These are phyloP conservation scores for Durotheca rogersii DNA, from an alignment of 495 filamentous ascomycete species.

Conservation along the genomic window DNA sequence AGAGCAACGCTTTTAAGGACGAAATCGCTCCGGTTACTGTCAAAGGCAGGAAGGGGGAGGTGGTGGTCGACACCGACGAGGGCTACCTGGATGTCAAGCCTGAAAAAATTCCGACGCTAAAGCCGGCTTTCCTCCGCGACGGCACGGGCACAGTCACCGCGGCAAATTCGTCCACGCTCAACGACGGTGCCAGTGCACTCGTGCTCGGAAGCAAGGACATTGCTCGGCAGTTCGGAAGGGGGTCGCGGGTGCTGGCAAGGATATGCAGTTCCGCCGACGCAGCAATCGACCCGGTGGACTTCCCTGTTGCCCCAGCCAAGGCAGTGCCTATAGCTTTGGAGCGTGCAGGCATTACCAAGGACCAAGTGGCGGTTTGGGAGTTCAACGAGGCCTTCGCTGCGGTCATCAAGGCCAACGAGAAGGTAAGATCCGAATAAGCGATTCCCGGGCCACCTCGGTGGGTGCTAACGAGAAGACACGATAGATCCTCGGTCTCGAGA, in stretches of 20 bases:
- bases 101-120: constrained; percentile 81
- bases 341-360: constrained; percentile 82
- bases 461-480: constrained; percentile 22
- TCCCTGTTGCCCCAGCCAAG: constrained; percentile 88
- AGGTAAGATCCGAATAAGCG: constrained; percentile 51
- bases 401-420: constrained; percentile 91
- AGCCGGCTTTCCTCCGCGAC: constrained; percentile 85
- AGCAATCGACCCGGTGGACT: constrained; percentile 90
- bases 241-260: constrained; percentile 74
- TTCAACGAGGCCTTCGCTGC: constrained; percentile 98
- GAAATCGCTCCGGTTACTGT: constrained; percentile 87
- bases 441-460: constrained; percentile 12
- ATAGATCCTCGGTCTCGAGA: constrained; percentile 75
- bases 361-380: constrained; percentile 92
- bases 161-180: constrained; percentile 88
- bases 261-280: constrained; percentile 89
- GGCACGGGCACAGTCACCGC: constrained; percentile 90
- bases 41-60: constrained; percentile 78
- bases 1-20: constrained; percentile 71
- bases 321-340: constrained; percentile 89
- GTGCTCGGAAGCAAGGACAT: constrained; percentile 77
- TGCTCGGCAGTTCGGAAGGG: constrained; percentile 70
- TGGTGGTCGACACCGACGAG: constrained; percentile 76
- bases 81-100: constrained; percentile 80
- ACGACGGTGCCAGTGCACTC: constrained; percentile 91